Evolutionary conservation across 108 stramenopile species (phyloP), one percentile per base, ranked within the genome.

Genomic region (Pseudonitzschia pungens): DNA sequence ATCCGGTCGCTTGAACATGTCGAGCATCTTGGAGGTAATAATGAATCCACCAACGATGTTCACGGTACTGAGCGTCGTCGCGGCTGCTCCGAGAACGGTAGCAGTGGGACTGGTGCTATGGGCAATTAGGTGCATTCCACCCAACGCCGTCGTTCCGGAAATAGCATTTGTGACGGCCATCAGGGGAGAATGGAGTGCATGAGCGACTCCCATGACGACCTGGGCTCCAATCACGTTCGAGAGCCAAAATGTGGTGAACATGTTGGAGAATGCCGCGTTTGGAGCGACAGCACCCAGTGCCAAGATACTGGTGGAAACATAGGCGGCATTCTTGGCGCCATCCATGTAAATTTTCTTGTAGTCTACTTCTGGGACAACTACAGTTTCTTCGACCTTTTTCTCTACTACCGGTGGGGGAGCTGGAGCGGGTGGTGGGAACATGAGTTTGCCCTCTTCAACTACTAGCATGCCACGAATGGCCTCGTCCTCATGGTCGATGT

Each of bases 161-260:
- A 99, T 98, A 53, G 99, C 99, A 74, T 99, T 99, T 16, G 91
- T 76, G 24, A 81, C 98, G 41, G 97, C 95, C 98, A 99, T 99
- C 32, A 99, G 86, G 4, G 99, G 99, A 58, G 95, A 96, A 83
- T 99, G 99, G 52, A 99, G 85, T 28, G 98, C 82, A 75, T 98
- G 99, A 2, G 97, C 76, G 18, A 99, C 99, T 11, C 98, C 98
- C 56, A 97, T 78, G 16, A 99, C 98, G 33, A 94, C 96, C 81
- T 96, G 96, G 22, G 94, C 94, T 68, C 98, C 98, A 75, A 97
- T 95, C 27, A 98, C 79, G 71, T 94, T 97, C 26, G 90, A 87
- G 65, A 99, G 78, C 29, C 94, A 95, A 83, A 99, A 99, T 11
- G 97, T 98, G 27, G 96, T 96, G 72, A 99, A 88, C 96, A 99